phyloP scores from a whole-genome alignment of 2,329 filamentous ascomycete species.

The Aspergillus uvarum region DNA sequence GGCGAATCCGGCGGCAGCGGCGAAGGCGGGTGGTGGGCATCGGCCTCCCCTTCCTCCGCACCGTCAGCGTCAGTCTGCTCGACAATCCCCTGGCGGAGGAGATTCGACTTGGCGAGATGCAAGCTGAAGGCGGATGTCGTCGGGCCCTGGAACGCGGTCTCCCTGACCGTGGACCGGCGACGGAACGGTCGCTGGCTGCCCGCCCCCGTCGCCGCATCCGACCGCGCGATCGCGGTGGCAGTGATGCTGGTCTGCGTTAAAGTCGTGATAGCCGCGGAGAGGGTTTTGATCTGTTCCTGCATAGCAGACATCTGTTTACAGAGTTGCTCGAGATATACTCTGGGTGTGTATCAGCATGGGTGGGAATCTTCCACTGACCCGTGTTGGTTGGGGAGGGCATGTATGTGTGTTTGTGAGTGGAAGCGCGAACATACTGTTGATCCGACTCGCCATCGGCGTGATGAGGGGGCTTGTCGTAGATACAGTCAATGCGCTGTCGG shows the following conservation, averaged over 20 bases:
- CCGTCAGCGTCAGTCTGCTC: slow-evolving; percentile 34
- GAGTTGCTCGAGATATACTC: slow-evolving; percentile 23
- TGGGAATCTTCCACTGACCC: background rate
- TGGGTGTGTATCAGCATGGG: background rate
- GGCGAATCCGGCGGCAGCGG: slow-evolving; percentile 26
- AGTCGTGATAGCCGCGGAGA: slow-evolving; percentile 69
- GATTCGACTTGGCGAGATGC: slow-evolving; percentile 78
- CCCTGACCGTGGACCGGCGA: slow-evolving; percentile 39
- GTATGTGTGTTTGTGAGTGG: no score
- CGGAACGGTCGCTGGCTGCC: slow-evolving; percentile 15
- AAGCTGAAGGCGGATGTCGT: slow-evolving; percentile 82
- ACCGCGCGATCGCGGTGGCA: slow-evolving; percentile 8
- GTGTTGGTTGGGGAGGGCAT: no score
- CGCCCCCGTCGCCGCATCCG: slow-evolving; percentile 4
- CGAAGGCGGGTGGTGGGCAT: slow-evolving; percentile 50
- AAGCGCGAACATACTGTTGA: slow-evolving; percentile 2
- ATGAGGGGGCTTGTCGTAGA: slow-evolving; percentile 63
- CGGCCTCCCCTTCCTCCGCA: slow-evolving; percentile 51
- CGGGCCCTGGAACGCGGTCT: slow-evolving; percentile 73
- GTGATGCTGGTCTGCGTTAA: slow-evolving; percentile 51
- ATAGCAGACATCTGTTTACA: slow-evolving; percentile 34
- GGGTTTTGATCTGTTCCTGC: slow-evolving; percentile 70
- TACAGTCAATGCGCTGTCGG: slow-evolving; percentile 38
- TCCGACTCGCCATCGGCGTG: slow-evolving; percentile 42
- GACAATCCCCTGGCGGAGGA: slow-evolving; percentile 83